phyloP scores from a whole-genome alignment of 2,329 filamentous ascomycete genomes.

The Arthrobotrys iridis region DNA sequence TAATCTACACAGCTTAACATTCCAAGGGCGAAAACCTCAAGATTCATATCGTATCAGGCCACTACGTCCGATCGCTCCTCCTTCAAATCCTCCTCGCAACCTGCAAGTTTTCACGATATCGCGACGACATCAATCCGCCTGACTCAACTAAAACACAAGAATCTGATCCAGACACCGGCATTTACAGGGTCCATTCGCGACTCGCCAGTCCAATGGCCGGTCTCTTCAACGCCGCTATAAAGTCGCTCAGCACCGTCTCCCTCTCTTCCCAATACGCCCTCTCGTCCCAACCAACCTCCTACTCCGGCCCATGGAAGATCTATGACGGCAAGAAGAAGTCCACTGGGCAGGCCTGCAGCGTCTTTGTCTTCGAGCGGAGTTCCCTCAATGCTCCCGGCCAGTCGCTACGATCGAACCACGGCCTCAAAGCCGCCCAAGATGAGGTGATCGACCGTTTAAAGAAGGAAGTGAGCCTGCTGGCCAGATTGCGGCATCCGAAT shows the following conservation, averaged over 20 bases:
- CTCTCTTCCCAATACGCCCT: conserved; percentile 92
- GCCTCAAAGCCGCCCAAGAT: conserved; percentile 80
- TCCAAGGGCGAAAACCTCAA: neutral
- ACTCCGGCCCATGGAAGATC: conserved; percentile 94
- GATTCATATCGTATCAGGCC: neutral
- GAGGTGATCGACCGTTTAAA: conserved; percentile 91
- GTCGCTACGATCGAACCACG: conserved; percentile 62
- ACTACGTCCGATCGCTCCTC: neutral
- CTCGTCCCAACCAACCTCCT: conserved; percentile 77
- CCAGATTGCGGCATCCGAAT: conserved; percentile 87
- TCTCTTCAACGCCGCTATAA: conserved; percentile 94
- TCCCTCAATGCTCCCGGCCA: conserved; percentile 76
- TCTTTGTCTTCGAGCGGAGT: conserved; percentile 95
- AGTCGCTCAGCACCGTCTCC: conserved; percentile 89
- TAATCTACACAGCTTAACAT: neutral
- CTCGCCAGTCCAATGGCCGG: conserved; percentile 58
- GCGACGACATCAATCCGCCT: no score
- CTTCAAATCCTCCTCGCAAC: no score
- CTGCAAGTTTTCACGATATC: no score
- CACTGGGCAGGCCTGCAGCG: conserved; percentile 84
- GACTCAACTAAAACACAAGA: neutral
- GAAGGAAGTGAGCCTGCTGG: conserved; percentile 88
- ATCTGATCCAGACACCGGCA: neutral
- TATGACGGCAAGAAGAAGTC: conserved; percentile 98
- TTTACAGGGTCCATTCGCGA: neutral